Conservation (phyloP, 2,329 filamentous ascomycete species). For the Aaosphaeria pasadenensis region DNA sequence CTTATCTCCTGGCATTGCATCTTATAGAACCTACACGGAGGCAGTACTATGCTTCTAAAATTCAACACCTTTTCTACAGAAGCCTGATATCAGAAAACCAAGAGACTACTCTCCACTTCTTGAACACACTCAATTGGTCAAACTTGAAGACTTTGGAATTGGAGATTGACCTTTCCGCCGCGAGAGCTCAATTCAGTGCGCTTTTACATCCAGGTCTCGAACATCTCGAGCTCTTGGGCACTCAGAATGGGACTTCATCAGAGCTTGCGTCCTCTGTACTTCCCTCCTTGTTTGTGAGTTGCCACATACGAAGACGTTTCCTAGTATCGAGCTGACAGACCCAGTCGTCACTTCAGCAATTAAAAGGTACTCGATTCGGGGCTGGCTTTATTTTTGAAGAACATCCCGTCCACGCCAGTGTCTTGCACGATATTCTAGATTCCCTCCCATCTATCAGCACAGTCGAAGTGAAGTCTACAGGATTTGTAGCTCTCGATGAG, state of each 20-base stretch:
- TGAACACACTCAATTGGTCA: constrained; percentile 20
- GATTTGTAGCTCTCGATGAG: constrained; percentile 20
- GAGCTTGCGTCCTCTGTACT: constrained; percentile 21
- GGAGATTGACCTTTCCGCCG: constrained; percentile 21
- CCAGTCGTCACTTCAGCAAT: background rate
- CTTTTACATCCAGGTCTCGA: constrained; percentile 16
- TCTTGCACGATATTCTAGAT: constrained; percentile 18
- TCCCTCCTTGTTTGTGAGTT: constrained; percentile 18
- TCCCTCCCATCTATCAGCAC: constrained; percentile 14
- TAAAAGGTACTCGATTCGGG: background rate
- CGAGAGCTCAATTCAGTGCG: no score
- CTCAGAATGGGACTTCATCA: constrained; percentile 18
- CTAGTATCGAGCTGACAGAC: no score
- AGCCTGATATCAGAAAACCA: no score
- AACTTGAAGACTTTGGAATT: constrained; percentile 25
- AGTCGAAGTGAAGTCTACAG: constrained; percentile 21
- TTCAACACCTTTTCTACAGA: constrained; percentile 1
- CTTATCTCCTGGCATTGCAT: constrained; percentile 23
- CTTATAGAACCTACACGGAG: constrained; percentile 16
- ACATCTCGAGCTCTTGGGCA: constrained; percentile 20
- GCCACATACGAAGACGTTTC: no score
- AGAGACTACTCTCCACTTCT: no score
- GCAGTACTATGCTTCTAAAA: constrained; percentile 32
- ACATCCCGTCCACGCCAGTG: constrained; percentile 19
- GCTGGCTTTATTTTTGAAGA: constrained; percentile 6